Conservation (phyloP, 306 rosid genomes). For the Vigna reflexopilosa region DNA sequence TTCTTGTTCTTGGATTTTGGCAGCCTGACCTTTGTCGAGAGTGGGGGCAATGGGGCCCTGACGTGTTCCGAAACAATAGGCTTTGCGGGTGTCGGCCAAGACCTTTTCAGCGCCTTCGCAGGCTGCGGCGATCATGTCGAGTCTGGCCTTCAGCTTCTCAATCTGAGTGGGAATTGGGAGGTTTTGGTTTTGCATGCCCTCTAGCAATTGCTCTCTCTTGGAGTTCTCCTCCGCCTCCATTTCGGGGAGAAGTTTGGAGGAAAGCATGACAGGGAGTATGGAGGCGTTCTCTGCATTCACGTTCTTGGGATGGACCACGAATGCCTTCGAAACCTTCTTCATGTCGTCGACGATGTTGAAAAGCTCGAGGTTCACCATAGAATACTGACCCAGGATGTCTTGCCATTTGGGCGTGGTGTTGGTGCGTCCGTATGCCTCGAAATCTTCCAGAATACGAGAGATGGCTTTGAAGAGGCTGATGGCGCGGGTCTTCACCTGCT, state of each 20-base stretch:
- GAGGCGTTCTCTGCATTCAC: constrained; percentile 85
- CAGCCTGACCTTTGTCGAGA: constrained; percentile 92
- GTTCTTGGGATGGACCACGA: constrained; percentile 81
- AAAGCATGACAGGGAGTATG: constrained; percentile 85
- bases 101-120: constrained; percentile 96
- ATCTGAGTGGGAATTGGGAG: constrained; percentile 75
- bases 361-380: constrained; percentile 93
- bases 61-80: constrained; percentile 86
- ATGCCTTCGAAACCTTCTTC: constrained; percentile 87
- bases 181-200: constrained; percentile 84
- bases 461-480: constrained; percentile 81
- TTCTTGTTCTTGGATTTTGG: constrained; percentile 93
- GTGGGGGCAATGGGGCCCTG: constrained; percentile 84
- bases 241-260: constrained; percentile 89
- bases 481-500: constrained; percentile 81
- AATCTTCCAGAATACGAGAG: constrained; percentile 84
- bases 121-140: constrained; percentile 89
- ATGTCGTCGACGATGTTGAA: constrained; percentile 94
- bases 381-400: constrained; percentile 86
- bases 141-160: constrained; percentile 81
- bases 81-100: constrained; percentile 92
- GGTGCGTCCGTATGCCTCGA: constrained; percentile 76
- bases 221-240: constrained; percentile 84
- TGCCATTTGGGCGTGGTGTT: constrained; percentile 93
- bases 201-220: constrained; percentile 82